Percentiles rank a stretch among this genome's conserved stretches.
These are phyloP conservation scores for Cladosporium sp. DNA, from an alignment of 2,329 filamentous ascomycete genomes.

Conservation along the genomic window DNA sequence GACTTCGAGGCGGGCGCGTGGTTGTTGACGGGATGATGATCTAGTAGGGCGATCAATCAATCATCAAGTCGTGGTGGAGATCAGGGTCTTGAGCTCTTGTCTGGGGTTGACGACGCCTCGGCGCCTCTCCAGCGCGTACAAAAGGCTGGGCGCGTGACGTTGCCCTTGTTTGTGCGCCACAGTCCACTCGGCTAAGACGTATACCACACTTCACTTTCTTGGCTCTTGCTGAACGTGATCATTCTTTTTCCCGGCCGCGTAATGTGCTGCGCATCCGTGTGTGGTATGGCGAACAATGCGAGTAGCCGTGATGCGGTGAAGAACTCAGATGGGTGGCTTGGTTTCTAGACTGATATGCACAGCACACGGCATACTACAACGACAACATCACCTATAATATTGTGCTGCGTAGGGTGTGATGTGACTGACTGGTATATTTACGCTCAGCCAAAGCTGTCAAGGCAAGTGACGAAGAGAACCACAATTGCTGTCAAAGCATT, in stretches of 20 bases:
- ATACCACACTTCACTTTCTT: slow-evolving; percentile 13
- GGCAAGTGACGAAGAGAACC: not conserved
- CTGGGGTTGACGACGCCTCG: slow-evolving; percentile 3
- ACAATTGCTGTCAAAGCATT: not conserved
- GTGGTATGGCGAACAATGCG: not conserved
- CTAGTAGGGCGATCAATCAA: slow-evolving; percentile 13
- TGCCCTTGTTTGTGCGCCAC: slow-evolving; percentile 8
- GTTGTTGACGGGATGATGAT: not conserved
- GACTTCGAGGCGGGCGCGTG: not conserved
- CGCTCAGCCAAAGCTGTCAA: not conserved
- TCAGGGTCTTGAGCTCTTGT: slow-evolving; percentile 3
- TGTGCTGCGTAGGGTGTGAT: not conserved
- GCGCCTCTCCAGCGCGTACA: not conserved
- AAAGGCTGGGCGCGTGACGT: slow-evolving; percentile 2
- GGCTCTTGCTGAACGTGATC: slow-evolving; percentile 1
- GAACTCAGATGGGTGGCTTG: not conserved
- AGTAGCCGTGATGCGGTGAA: not conserved
- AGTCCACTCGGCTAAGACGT: slow-evolving; percentile 1
- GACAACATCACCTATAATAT: not conserved
- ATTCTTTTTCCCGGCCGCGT: not conserved
- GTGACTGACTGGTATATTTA: not conserved
- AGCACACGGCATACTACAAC: not conserved
- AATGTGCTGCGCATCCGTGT: not conserved
- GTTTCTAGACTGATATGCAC: not conserved
- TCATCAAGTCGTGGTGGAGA: slow-evolving; percentile 4